Conservation (phyloP, 345 rosid species). For the Salix purpurea region DNA sequence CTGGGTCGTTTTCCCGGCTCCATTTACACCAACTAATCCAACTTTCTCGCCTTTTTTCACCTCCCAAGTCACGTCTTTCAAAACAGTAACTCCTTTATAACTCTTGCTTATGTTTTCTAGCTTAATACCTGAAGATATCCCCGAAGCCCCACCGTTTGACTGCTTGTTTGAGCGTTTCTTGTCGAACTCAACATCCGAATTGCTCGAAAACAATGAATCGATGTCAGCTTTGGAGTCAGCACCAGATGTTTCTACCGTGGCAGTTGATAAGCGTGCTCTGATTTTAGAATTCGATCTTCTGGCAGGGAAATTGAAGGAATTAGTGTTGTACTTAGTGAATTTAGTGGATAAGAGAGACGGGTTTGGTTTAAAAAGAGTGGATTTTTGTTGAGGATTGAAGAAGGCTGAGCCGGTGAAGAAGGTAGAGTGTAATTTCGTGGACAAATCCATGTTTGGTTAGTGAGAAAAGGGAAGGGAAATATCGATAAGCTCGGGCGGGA, state of each 20-base stretch:
- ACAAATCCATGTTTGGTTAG: neutral
- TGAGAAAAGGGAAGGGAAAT: neutral
- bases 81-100: constrained; percentile 76
- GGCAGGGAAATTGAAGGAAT: neutral
- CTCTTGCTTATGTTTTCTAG: constrained; percentile 75
- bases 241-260: constrained; percentile 48
- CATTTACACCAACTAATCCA: constrained; percentile 86
- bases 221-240: constrained; percentile 46
- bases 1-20: constrained; percentile 97
- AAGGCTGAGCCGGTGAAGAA: neutral
- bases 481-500: neutral
- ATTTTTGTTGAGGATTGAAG: neutral
- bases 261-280: constrained; percentile 42
- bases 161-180: constrained; percentile 35
- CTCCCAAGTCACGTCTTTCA: constrained; percentile 83
- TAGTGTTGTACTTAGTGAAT: neutral
- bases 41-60: constrained; percentile 90
- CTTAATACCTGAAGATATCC: constrained; percentile 81
- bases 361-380: neutral
- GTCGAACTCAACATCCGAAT: constrained; percentile 28
- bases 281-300: constrained; percentile 25
- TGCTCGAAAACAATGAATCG: constrained; percentile 62
- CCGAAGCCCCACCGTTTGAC: constrained; percentile 55
- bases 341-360: neutral
- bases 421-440: neutral